Percentiles rank a stretch among this genome's conserved stretches.
These are phyloP conservation scores for Podila horticola DNA, from an alignment of 192 early-diverging fungal genomes.

Conservation along the genomic window DNA sequence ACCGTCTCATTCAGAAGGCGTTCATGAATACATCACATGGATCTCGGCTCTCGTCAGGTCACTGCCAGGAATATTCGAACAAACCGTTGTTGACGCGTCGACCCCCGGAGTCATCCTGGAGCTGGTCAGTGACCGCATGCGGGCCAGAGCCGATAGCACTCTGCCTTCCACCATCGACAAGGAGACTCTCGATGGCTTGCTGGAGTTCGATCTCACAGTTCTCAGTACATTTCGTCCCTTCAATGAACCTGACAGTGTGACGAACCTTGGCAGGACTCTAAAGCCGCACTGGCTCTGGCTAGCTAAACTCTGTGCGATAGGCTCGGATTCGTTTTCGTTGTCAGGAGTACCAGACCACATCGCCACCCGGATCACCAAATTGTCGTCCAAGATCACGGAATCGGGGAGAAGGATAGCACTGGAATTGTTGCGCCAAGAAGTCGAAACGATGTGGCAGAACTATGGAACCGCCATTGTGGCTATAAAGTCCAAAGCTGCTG, in stretches of 20 bases:
- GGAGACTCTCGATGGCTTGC: not conserved
- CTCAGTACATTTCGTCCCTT: slow-evolving; percentile 21
- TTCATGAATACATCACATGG: slow-evolving; percentile 22
- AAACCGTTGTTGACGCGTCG: not conserved
- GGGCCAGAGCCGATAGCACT: not conserved
- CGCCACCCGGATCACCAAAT: not conserved
- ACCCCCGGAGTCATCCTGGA: not conserved
- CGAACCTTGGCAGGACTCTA: not conserved
- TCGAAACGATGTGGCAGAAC: slow-evolving; percentile 30
- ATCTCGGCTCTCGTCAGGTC: slow-evolving; percentile 32
- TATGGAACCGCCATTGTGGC: slow-evolving; percentile 7
- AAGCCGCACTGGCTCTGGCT: slow-evolving; percentile 30
- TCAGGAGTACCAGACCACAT: not conserved
- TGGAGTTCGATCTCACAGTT: slow-evolving; percentile 29
- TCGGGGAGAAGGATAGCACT: not conserved
- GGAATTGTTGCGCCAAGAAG: not conserved
- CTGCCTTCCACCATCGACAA: not conserved
- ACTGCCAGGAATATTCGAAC: slow-evolving; percentile 3
- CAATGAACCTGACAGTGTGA: not conserved
- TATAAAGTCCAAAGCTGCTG: not conserved
- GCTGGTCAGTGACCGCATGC: slow-evolving; percentile 11
- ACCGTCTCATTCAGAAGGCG: not conserved
- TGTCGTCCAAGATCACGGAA: not conserved
- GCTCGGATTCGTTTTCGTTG: not conserved
- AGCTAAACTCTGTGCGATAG: slow-evolving; percentile 12